Conservation (phyloP, 2,329 filamentous ascomycete genomes). For the Trichoderma lentiforme region DNA sequence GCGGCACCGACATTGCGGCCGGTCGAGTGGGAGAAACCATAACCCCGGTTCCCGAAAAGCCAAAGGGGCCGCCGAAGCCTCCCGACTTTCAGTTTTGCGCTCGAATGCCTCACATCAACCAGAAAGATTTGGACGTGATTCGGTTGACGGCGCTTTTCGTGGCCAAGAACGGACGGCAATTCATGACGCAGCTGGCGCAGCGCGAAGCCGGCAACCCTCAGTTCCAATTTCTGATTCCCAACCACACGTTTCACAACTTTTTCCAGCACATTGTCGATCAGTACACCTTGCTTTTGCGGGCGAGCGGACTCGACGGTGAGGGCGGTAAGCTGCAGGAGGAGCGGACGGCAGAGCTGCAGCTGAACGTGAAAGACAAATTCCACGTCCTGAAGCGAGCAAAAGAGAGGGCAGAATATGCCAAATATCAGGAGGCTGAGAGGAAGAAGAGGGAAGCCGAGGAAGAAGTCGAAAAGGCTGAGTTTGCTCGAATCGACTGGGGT, state of each 20-base stretch:
- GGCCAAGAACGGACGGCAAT: conserved; percentile 86
- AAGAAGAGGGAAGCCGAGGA: conserved; percentile 84
- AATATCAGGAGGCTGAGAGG: conserved; percentile 80
- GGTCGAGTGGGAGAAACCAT: conserved; percentile 65
- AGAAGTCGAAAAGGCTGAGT: conserved; percentile 70
- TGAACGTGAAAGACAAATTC: conserved; percentile 75
- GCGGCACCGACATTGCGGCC: conserved; percentile 74
- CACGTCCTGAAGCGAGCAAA: conserved; percentile 76
- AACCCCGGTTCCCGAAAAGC: conserved; percentile 51
- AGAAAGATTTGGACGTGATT: conserved; percentile 77
- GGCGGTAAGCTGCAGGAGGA: conserved; percentile 67
- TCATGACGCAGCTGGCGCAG: conserved; percentile 86
- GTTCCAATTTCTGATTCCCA: conserved; percentile 92
- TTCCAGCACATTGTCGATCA: conserved; percentile 92
- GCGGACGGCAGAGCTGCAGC: conserved; percentile 68
- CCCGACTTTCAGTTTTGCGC: conserved; percentile 90
- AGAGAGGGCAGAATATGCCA: conserved; percentile 82
- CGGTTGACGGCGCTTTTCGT: conserved; percentile 84
- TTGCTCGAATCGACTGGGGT: conserved; percentile 94
- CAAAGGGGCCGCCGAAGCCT: conserved; percentile 79
- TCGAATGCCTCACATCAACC: conserved; percentile 94
- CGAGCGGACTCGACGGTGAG: conserved; percentile 63
- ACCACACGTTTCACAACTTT: conserved; percentile 94
- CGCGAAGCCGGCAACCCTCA: conserved; percentile 87
- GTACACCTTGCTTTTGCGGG: conserved; percentile 75